Percentiles rank a stretch among this genome's conserved stretches.
Evolutionary conservation across 768 basidiomycete genomes (phyloP).

Genomic region (Tricholomella constricta): DNA sequence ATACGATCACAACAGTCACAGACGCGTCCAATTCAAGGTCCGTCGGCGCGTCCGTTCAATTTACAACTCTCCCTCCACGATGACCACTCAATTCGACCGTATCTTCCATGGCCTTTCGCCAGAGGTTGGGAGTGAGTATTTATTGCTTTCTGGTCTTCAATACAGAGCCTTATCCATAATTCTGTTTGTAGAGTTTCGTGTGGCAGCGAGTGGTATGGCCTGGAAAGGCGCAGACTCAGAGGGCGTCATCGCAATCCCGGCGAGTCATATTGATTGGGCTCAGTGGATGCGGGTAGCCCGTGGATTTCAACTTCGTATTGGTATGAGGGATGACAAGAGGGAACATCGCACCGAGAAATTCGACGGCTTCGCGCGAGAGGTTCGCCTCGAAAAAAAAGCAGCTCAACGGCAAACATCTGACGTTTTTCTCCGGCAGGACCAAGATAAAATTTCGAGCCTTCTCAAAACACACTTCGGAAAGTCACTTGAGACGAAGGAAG

Average conservation of each 20-base stretch:
- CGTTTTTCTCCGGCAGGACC: conserved; percentile 60
- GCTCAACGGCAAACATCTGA: not conserved
- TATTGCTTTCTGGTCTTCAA: not conserved
- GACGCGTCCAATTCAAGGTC: conserved; percentile 46
- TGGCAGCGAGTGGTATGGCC: conserved; percentile 89
- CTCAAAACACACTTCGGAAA: conserved; percentile 88
- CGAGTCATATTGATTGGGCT: conserved; percentile 80
- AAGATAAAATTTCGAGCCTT: conserved; percentile 78
- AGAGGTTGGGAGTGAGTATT: conserved; percentile 79
- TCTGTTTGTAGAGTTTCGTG: conserved; percentile 69
- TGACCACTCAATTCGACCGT: conserved; percentile 83
- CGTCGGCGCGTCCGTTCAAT: conserved; percentile 41
- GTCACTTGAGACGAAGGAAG: conserved; percentile 83
- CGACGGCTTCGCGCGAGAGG: conserved; percentile 92
- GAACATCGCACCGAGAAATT: conserved; percentile 81
- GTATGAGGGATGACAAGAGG: conserved; percentile 49
- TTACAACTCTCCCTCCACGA: conserved; percentile 27
- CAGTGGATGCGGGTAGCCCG: conserved; percentile 93
- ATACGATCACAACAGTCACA: conserved; percentile 15
- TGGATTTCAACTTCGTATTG: conserved; percentile 86
- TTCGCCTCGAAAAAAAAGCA: conserved; percentile 36
- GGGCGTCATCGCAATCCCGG: conserved; percentile 61
- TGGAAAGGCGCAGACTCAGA: conserved; percentile 85
- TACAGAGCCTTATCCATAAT: conserved; percentile 14
- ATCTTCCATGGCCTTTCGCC: conserved; percentile 76